These are phyloP conservation scores for Saprolegnia diclina DNA, from an alignment of 352 stramenopile species.

Conservation along the genomic window DNA sequence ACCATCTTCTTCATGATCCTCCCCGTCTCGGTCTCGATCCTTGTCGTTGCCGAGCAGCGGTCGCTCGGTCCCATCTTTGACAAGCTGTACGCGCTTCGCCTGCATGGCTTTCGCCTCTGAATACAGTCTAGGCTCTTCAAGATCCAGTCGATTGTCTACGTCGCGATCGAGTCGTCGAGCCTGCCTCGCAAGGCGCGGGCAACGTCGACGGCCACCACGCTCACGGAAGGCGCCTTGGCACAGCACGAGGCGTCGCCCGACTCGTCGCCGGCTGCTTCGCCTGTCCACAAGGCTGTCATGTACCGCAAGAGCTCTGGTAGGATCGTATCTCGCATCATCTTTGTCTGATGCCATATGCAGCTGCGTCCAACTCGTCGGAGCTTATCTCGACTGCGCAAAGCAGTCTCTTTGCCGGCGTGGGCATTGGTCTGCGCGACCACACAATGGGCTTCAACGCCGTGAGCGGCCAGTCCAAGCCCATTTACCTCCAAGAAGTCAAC, in stretches of 20 bases:
- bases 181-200: not conserved
- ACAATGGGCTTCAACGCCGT: constrained; percentile 2
- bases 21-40: constrained; percentile 13
- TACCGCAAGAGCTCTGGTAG: constrained; percentile 8
- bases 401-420: constrained; percentile 20
- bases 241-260: not conserved
- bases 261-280: not conserved
- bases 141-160: constrained; percentile 11
- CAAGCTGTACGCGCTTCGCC: not conserved
- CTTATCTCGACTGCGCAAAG: constrained; percentile 23
- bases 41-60: constrained; percentile 19
- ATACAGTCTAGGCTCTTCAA: constrained; percentile 4
- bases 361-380: constrained; percentile 23
- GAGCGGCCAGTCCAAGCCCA: not conserved
- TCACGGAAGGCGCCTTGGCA: not conserved
- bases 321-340: not conserved
- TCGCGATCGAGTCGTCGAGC: constrained; percentile 18
- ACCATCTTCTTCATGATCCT: constrained; percentile 25
- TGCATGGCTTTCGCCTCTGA: not conserved
- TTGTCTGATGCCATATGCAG: not conserved
- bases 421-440: constrained; percentile 16
- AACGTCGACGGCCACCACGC: not conserved
- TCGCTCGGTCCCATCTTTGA: constrained; percentile 21
- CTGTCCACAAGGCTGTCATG: not conserved
- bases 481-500: constrained; percentile 26